phyloP scores from a whole-genome alignment of 495 filamentous ascomycete species.

The Penicillium longicatenatum region DNA sequence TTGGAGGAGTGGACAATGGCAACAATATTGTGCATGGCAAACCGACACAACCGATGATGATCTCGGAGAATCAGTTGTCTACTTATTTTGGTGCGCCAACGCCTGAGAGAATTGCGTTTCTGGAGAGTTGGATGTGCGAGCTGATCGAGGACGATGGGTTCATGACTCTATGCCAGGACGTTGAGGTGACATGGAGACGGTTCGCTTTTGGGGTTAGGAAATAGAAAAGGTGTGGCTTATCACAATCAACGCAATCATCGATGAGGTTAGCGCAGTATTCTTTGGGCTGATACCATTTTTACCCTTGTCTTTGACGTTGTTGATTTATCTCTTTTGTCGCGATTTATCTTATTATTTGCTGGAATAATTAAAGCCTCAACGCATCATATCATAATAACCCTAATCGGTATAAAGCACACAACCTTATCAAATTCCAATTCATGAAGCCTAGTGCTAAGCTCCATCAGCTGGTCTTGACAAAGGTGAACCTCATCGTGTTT shows the following conservation, averaged over 20 bases:
- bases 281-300: too few relatives aligned
- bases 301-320: too few relatives aligned
- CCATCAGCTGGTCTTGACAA: too few relatives aligned
- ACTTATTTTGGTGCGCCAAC: conserved; percentile 35
- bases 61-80: conserved; percentile 33
- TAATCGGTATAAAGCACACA: too few relatives aligned
- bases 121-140: conserved; percentile 49
- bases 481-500: too few relatives aligned
- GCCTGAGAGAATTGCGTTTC: conserved; percentile 32
- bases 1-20: not conserved
- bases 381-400: too few relatives aligned
- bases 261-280: not conserved
- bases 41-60: not conserved
- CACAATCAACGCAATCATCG: not conserved
- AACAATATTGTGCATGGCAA: not conserved
- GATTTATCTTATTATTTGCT: too few relatives aligned
- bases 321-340: too few relatives aligned
- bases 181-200: conserved; percentile 47
- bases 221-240: not conserved
- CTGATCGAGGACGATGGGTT: conserved; percentile 49
- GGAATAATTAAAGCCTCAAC: too few relatives aligned
- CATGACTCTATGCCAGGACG: conserved; percentile 42
- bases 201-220: conserved; percentile 40
- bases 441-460: too few relatives aligned
- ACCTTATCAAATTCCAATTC: too few relatives aligned